Base-by-base conservation (phyloP, 306 rosid genomes). In the Coriaria nepalensis region DNA sequence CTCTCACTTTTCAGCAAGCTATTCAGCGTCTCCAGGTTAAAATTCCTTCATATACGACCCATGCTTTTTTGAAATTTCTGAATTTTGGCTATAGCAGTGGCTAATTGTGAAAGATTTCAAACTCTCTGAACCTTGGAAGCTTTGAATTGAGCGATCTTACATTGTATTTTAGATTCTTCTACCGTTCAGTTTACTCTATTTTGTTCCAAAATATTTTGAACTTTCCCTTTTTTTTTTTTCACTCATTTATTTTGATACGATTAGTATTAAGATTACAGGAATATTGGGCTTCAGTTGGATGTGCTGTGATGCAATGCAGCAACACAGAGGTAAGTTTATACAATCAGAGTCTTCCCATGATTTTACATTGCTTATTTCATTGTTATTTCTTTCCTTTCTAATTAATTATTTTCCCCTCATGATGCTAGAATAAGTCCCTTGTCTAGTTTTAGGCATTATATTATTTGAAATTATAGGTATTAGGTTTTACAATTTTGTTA, bases 281-380 rank as follows among this genome's bases (percentile, higher is more conserved):
- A 68, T 88, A 88, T 42, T 88, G 97, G 97, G 95, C 95, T 55
- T 88, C 97, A 0, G 95, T 88, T 55, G 97, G 97, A 53, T 88
- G 97, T 63, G 85, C 97, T 49, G 70, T 88, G 49, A 83, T 88
- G 97, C 97, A 88, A 76, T 88, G 97, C 70, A 81, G 97, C 83
- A 88, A 83, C 68, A 88, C 97, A 5, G 97, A 88, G 95, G 97
- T 88, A 63, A 52, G 29, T 20, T 20, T 20, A 20, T 20, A 20
- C 44, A 11, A 33, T 57, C n/a, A 5, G 7, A 41, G 8, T 32
- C 49, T 8, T 5, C 10, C 49, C 14, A 6, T 35, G 44, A 8
- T 9, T 33, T 54, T 7, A 38, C 5, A 20, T 20, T 20, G 29
- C 29, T 20, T 3, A 20, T 20, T 20, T 20, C 29, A 20, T 20